Base-by-base conservation (phyloP, 805 yeast genomes). In the Sugiyamaella smithiae region DNA sequence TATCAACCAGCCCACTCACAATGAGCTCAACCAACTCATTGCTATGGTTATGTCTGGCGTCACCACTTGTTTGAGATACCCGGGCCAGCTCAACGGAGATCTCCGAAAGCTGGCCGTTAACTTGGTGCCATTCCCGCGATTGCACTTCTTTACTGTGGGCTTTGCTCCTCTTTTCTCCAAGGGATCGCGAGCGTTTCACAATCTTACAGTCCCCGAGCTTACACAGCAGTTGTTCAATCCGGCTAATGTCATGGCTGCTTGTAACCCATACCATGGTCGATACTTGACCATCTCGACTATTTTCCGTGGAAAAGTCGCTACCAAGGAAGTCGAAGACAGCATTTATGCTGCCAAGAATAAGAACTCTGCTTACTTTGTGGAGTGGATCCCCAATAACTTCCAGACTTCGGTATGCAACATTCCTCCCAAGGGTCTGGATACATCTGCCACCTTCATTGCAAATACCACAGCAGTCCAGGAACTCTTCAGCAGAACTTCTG, bases 341-440 rank as follows among this genome's bases (percentile, higher is more conserved):
- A 87, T 89, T 88, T 82, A 78, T 69, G 84, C 84, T 66, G 88
- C 87, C 46, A 93, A 87, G 72, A 81, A 84, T 49, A 84, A 86
- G 72, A 87, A 88, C 70, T 76, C 89, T 16, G 82, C 84, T 51
- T 84, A 85, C 69, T 71, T 89, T 63, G 97, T 90, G 49, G 96
- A 89, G 71, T 89, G 97, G 97, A 90, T 90, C 71, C 97, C 97
- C 64, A 88, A 88, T 71, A 90, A 89, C 66, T 95, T 89, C 62
- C 96, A 89, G 74, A 87, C 96, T 31, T 90, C 97, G 38, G 91
- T 89, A 43, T 89, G 97, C 72, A 84, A 90, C 23, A 93, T 88
- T 50, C 89, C 97, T 42, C 96, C 97, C 60, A 80, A 78, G 68
- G 95, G 78, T 59, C 74, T 85, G 57, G 88, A 84, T 66, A 85